phyloP scores from a whole-genome alignment of 148 eudicot species.

The Chenopodium quinoa region DNA sequence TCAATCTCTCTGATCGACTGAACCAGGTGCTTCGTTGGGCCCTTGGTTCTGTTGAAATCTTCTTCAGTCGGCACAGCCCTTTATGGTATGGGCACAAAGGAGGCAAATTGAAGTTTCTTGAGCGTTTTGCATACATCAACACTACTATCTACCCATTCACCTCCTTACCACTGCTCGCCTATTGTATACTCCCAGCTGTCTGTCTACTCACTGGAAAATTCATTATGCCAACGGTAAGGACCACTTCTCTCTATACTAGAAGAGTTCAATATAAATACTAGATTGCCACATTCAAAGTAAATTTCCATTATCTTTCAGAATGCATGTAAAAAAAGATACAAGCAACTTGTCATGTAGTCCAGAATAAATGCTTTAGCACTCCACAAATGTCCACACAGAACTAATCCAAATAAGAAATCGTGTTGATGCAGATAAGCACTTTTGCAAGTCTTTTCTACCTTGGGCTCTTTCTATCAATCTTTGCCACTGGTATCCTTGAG shows the following conservation, averaged over 20 bases:
- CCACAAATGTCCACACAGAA: slow-evolving; percentile 7
- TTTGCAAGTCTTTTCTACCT: slow-evolving; percentile 97
- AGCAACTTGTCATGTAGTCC: slow-evolving; percentile 14
- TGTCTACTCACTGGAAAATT: slow-evolving; percentile 97
- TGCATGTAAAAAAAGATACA: not conserved
- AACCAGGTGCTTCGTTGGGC: slow-evolving; percentile 99
- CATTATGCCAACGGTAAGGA: slow-evolving; percentile 96
- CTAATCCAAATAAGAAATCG: not conserved
- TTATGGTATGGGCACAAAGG: slow-evolving; percentile 78
- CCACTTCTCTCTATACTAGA: slow-evolving; percentile 10
- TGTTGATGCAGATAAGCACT: slow-evolving; percentile 78
- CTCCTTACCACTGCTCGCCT: slow-evolving; percentile 89
- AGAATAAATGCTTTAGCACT: not conserved
- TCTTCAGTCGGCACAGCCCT: slow-evolving; percentile 96
- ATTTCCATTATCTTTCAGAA: not conserved
- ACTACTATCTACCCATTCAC: slow-evolving; percentile 97
- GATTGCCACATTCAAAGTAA: not conserved
- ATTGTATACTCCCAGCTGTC: slow-evolving; percentile 89
- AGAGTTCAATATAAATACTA: not conserved
- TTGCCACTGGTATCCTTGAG: slow-evolving; percentile 89
- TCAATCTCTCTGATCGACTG: slow-evolving; percentile 94
- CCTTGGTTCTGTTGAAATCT: slow-evolving; percentile 96
- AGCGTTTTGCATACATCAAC: slow-evolving; percentile 86
- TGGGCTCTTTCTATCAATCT: slow-evolving; percentile 80
- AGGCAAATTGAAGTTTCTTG: slow-evolving; percentile 91